Percentiles rank a stretch among this genome's conserved stretches.
Evolutionary conservation across 2,329 filamentous ascomycete species (phyloP).

Genomic region (Xylaria digitata): DNA sequence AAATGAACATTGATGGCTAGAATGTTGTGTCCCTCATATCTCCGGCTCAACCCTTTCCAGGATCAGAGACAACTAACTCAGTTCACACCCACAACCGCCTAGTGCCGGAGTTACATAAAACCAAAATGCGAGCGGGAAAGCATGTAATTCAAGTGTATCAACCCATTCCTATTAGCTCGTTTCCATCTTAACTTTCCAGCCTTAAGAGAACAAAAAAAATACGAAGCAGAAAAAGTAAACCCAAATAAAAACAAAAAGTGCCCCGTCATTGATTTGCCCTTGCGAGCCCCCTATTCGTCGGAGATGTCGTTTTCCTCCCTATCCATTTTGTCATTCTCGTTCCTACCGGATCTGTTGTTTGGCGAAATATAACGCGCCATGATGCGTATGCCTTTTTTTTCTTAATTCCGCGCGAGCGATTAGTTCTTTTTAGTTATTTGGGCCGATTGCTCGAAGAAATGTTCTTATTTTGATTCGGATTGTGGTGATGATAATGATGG

Average conservation of each 20-base stretch:
- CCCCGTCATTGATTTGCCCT: constrained; percentile 32
- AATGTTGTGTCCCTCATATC: not conserved
- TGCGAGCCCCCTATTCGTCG: constrained; percentile 22
- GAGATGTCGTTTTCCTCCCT: constrained; percentile 4
- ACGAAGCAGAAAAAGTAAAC: not conserved
- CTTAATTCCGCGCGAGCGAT: constrained; percentile 37
- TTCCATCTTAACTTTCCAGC: not conserved
- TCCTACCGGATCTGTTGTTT: constrained; percentile 10
- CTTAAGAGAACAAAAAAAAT: constrained; percentile 15
- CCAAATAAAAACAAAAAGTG: constrained; percentile 11
- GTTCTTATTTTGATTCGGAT: constrained; percentile 33
- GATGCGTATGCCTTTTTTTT: constrained; percentile 14
- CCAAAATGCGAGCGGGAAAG: constrained; percentile 4
- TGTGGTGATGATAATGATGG: constrained; percentile 31
- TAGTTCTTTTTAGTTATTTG: constrained; percentile 34
- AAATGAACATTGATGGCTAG: constrained; percentile 5
- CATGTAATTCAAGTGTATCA: constrained; percentile 4
- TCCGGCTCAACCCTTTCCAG: not conserved
- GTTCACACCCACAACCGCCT: constrained; percentile 7
- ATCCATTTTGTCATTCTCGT: constrained; percentile 20
- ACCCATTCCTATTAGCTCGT: not conserved
- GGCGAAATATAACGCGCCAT: not conserved
- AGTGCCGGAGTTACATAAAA: constrained; percentile 12
- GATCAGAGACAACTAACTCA: not conserved
- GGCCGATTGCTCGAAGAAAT: constrained; percentile 38